Conservation (phyloP, 1,284 basidiomycete species). For the Vanrija pseudolonga region DNA sequence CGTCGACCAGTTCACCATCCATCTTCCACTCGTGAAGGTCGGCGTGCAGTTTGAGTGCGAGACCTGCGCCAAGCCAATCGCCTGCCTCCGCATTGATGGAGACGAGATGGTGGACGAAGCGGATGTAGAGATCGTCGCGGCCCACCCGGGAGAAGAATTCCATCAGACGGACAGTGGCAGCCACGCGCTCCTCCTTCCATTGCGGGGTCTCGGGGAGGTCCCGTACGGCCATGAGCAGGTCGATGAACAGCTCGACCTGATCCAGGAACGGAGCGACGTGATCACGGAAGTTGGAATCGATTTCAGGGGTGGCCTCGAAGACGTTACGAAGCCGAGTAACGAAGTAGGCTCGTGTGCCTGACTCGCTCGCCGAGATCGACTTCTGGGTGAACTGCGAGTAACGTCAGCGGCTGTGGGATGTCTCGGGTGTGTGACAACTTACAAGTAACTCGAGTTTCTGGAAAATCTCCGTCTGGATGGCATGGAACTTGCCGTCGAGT, state of each 20-base stretch:
- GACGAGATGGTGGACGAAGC: slow-evolving; percentile 90
- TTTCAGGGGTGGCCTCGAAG: slow-evolving; percentile 70
- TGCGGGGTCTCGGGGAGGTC: slow-evolving; percentile 90
- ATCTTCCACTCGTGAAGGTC: slow-evolving; percentile 88
- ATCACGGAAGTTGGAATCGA: slow-evolving; percentile 72
- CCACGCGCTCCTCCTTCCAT: slow-evolving; percentile 88
- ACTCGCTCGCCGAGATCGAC: slow-evolving; percentile 16
- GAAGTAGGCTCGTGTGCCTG: slow-evolving; percentile 85
- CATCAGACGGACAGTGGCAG: slow-evolving; percentile 87
- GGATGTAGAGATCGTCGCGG: slow-evolving; percentile 82
- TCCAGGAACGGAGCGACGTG: slow-evolving; percentile 79
- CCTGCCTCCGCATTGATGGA: slow-evolving; percentile 80
- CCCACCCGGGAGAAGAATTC: slow-evolving; percentile 83
- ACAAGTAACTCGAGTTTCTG: slow-evolving; percentile 76
- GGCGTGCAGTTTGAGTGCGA: slow-evolving; percentile 88
- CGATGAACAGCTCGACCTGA: slow-evolving; percentile 88
- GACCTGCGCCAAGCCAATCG: slow-evolving; percentile 86
- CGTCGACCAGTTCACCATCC: slow-evolving; percentile 66
- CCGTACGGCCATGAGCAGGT: slow-evolving; percentile 85
- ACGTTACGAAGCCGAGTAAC: slow-evolving; percentile 84
- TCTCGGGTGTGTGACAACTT: slow-evolving; percentile 3
- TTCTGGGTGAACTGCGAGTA: slow-evolving; percentile 28
- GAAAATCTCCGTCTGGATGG: slow-evolving; percentile 91
- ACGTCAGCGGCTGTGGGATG: not conserved
- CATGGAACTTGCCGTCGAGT: slow-evolving; percentile 71